phyloP scores from a whole-genome alignment of 208 protist species.

The Trichomonas gallinae region DNA sequence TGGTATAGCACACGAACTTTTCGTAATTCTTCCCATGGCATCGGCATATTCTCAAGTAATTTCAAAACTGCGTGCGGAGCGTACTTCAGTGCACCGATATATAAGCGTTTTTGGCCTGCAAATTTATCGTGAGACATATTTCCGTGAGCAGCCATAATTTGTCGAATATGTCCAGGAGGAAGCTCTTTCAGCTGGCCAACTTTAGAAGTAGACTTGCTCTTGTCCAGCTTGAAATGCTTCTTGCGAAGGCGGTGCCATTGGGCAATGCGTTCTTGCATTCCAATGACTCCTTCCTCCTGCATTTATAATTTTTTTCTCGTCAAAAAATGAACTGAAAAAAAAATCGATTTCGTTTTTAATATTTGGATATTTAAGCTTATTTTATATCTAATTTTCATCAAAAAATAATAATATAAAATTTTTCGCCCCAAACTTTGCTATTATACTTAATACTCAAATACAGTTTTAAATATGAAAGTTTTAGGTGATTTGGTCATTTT shows the following conservation, averaged over 20 bases:
- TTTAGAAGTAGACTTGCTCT: not conserved
- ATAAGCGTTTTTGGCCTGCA: slow-evolving; percentile 93
- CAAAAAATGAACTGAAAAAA: not conserved
- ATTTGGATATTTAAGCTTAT: too few relatives aligned
- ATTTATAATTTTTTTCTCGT: not conserved
- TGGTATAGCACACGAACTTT: slow-evolving; percentile 21
- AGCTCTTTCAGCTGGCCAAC: slow-evolving; percentile 36
- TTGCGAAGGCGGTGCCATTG: not conserved
- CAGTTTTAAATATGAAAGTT: too few relatives aligned
- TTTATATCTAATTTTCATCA: too few relatives aligned
- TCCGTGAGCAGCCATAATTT: slow-evolving; percentile 97
- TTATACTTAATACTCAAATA: too few relatives aligned
- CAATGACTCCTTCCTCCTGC: not conserved
- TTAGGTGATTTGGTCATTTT: too few relatives aligned
- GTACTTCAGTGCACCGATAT: slow-evolving; percentile 96
- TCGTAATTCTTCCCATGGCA: slow-evolving; percentile 57
- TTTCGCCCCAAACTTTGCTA: too few relatives aligned
- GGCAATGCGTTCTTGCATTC: not conserved
- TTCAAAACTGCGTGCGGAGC: slow-evolving; percentile 97
- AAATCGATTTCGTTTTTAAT: too few relatives aligned
- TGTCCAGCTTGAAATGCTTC: slow-evolving; percentile 12
- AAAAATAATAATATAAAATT: too few relatives aligned
- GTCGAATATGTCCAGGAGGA: slow-evolving; percentile 94
- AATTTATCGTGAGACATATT: slow-evolving; percentile 95
- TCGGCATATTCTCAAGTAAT: slow-evolving; percentile 99